Evolutionary conservation across 257 asterid species (phyloP), one percentile per base, ranked within the genome.

Genomic region (Anisodus acutangulus): DNA sequence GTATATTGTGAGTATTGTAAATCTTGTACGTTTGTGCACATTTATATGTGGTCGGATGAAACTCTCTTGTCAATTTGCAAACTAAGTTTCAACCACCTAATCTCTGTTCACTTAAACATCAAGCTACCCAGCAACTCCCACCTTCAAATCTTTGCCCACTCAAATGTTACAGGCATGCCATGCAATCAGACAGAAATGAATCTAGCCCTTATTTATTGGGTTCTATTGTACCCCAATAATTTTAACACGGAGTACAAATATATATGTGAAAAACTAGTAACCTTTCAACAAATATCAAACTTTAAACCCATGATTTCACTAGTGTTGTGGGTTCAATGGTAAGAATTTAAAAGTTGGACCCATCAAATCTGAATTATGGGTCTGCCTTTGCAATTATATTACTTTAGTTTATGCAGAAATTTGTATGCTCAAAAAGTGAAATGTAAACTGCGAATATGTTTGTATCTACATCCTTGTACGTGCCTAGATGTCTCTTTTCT

Each of bases 1-100:
- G 81, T 53, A 53, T 76, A 31, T 31, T 64, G 78, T 4, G 60
- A 72, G 60, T 74, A 74, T 49, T 26, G 64, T 78, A 26, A 53
- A 78, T 53, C 31, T 26, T 53, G 81, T 13, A 51, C 22, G 51
- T 76, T 17, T 76, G 7, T 51, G 81, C 81, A 76, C 26, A 51
- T 76, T 3, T 74, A n/a, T 41, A 70, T 70, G 43, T 22, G 43
- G 62, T 74, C 3, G 11, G 43, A 74, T 47, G 59, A 74, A 74
- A 12, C 43, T 74, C 58, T 74, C 62, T 49, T 74, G 43, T 51
- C 57, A 49, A 74, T 74, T 6, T 22, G 62, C 62, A 49, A 31
- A 51, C 9, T 5, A 22, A 49, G 8, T 74, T 74, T 2, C 60
- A 74, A 74, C 81, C 41, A 9, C 59, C 10, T 45, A 45, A 45